Conservation (phyloP, 1,284 basidiomycete genomes). For the Ustilago bromivora region DNA sequence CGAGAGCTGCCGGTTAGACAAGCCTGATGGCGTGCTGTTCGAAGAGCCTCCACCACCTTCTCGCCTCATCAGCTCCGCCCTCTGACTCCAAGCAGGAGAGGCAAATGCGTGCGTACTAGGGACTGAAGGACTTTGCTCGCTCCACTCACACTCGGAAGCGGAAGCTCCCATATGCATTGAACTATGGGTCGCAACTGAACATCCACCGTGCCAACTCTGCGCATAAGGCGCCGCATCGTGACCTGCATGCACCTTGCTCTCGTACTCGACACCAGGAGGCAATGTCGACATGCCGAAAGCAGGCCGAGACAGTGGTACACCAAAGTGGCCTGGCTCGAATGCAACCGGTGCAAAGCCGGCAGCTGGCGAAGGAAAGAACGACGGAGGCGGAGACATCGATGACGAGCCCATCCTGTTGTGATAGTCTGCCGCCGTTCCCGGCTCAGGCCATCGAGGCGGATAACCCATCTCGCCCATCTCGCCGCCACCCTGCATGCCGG, state of each 20-base stretch:
- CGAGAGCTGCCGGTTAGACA: constrained; percentile 23
- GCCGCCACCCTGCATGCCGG: constrained; percentile 12
- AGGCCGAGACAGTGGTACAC: constrained; percentile 6
- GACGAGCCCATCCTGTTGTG: constrained; percentile 17
- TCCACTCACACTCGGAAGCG: constrained; percentile 36
- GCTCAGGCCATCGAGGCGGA: constrained; percentile 7
- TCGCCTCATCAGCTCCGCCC: constrained; percentile 29
- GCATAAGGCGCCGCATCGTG: constrained; percentile 23
- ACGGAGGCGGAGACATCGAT: constrained; percentile 28
- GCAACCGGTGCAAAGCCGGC: background rate
- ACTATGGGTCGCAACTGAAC: constrained; percentile 6
- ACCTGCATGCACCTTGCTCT: constrained; percentile 13
- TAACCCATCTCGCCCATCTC: constrained; percentile 11
- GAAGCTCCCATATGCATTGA: constrained; percentile 12
- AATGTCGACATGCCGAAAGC: constrained; percentile 8
- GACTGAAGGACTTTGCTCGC: constrained; percentile 38
- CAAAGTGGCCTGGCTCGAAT: constrained; percentile 15
- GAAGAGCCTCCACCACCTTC: constrained; percentile 19
- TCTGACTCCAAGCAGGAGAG: constrained; percentile 43
- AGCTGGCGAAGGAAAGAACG: constrained; percentile 17
- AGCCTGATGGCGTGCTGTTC: constrained; percentile 14
- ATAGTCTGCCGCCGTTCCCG: constrained; percentile 13
- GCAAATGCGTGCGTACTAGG: constrained; percentile 30
- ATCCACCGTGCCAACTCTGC: constrained; percentile 27
- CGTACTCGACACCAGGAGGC: constrained; percentile 7